Evolutionary conservation across 352 stramenopile genomes (phyloP), one percentile per base, ranked within the genome.

Genomic region (Phytophthora fragariaefolia): DNA sequence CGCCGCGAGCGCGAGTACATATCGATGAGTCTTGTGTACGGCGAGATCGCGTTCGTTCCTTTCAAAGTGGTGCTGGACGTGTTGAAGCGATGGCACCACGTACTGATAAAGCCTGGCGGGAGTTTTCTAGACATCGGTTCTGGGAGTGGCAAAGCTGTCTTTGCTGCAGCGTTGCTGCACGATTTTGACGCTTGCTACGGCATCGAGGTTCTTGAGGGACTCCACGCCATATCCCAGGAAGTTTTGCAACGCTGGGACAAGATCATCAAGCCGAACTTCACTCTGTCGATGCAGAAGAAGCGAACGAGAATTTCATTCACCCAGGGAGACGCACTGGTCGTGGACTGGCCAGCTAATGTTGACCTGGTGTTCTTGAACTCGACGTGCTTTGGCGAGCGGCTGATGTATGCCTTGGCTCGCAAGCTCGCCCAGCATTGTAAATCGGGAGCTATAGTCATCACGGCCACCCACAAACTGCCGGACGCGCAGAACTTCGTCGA

Each of bases 291-390:
- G 48, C 79, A 90, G 63, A 91, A 93, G 72, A 89, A 85, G 54
- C 79, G 85, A 15, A 91, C 70, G 51, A 76, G 83, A 3, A 80
- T 97, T 36, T 62, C 78, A 8, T 96, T 98, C 61, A 66, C 79
- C 1, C 77, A 81, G 18, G 88, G 77, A 23, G 91, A 98, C 58
- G 83, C 82, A 0, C 67, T 91, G 20, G 73, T 67, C 1, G 50
- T 85, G 15, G 91, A 98, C 57, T 97, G 89, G 83, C 78, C 85
- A 0, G 18, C 42, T 22, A 79, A 63, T 23, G 79, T 78, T 0
- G 85, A 92, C 42, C 36, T 98, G 2, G 66, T 96, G 1, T 98
- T 98, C 62, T 75, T 93, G 43, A 98, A 98, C 66, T 96, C 87
- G 45, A 98, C 92, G 22, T 98, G 92, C 57, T 98, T 97, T 57